phyloP scores from a whole-genome alignment of 768 basidiomycete species.

The Gloeostereum incarnatum region DNA sequence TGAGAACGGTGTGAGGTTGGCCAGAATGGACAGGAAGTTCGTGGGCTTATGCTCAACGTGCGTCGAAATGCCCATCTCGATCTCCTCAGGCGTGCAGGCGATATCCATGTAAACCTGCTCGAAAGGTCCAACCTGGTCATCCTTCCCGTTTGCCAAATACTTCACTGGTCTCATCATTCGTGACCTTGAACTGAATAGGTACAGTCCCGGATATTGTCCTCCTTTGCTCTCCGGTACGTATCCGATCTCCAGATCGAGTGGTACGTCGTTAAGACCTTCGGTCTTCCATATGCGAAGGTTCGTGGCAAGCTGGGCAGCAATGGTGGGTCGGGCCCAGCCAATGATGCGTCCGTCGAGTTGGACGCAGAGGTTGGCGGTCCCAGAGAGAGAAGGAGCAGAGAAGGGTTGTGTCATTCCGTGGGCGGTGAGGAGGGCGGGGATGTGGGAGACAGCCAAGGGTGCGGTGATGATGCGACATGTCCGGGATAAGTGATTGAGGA shows the following conservation, averaged over 20 bases:
- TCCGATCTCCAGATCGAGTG: constrained; percentile 92
- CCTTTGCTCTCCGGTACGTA: constrained; percentile 82
- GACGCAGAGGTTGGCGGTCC: constrained; percentile 72
- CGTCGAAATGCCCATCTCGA: constrained; percentile 65
- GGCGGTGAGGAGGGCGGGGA: constrained; percentile 72
- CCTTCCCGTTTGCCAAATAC: constrained; percentile 74
- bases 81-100: constrained; percentile 83
- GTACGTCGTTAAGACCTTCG: constrained; percentile 70
- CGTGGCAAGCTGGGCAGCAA: constrained; percentile 74
- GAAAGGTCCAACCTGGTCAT: constrained; percentile 91
- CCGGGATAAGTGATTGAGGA: constrained; percentile 92
- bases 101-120: constrained; percentile 99
- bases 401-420: constrained; percentile 95
- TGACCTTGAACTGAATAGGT: constrained; percentile 76
- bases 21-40: constrained; percentile 92
- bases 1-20: constrained; percentile 97
- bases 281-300: constrained; percentile 94
- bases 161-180: constrained; percentile 99
- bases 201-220: constrained; percentile 95
- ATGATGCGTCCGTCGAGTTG: constrained; percentile 95
- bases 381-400: constrained; percentile 71
- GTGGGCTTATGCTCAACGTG: constrained; percentile 95
- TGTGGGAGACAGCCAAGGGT: constrained; percentile 63
- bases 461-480: constrained; percentile 86
- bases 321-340: constrained; percentile 77